Percentiles rank a stretch among this genome's conserved stretches.
Evolutionary conservation across 2,329 filamentous ascomycete species (phyloP).

Genomic region (Myrmaecium sp.): DNA sequence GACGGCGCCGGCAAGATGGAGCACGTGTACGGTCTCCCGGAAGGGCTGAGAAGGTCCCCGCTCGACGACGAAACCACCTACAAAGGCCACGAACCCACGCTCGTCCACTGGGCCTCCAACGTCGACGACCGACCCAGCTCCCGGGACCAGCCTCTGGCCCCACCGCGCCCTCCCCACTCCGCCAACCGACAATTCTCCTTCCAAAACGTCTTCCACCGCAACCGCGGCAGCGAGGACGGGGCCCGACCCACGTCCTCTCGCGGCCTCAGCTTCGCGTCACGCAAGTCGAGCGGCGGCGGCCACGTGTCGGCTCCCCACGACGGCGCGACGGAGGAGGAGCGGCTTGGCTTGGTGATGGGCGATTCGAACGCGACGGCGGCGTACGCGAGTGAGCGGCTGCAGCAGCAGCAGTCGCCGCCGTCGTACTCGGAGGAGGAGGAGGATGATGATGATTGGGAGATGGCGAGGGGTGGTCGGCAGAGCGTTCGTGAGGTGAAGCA

Average conservation of each 20-base stretch:
- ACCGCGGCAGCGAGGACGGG: slow-evolving; percentile 10
- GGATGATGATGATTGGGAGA: slow-evolving; percentile 3
- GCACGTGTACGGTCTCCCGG: slow-evolving; percentile 34
- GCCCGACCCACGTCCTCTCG: slow-evolving; percentile 7
- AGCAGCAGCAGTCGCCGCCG: too few species aligned
- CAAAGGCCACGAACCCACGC: slow-evolving; percentile 18
- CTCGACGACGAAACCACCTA: slow-evolving; percentile 34
- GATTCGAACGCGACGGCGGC: slow-evolving; percentile 30
- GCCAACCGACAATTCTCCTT: slow-evolving; percentile 76
- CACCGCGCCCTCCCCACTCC: slow-evolving; percentile 17
- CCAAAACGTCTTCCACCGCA: slow-evolving; percentile 59
- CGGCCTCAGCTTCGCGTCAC: slow-evolving; percentile 12
- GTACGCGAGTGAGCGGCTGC: slow-evolving; percentile 9
- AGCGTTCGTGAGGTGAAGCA: too few species aligned
- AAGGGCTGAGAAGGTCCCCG: slow-evolving; percentile 17
- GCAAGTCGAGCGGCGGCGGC: slow-evolving; percentile 13
- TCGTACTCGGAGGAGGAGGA: slow-evolving; percentile 7
- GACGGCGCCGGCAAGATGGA: slow-evolving; percentile 15
- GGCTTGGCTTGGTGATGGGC: slow-evolving; percentile 65
- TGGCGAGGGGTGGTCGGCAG: slow-evolving; percentile 1
- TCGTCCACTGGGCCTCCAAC: slow-evolving; percentile 27
- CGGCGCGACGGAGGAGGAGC: slow-evolving; percentile 64
- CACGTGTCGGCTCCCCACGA: slow-evolving; percentile 18
- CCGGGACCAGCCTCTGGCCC: slow-evolving; percentile 20
- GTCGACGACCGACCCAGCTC: slow-evolving; percentile 24